Evolutionary conservation across 139 green algal genomes (phyloP).

Genomic region (Raphidocelis subcapitata): DNA sequence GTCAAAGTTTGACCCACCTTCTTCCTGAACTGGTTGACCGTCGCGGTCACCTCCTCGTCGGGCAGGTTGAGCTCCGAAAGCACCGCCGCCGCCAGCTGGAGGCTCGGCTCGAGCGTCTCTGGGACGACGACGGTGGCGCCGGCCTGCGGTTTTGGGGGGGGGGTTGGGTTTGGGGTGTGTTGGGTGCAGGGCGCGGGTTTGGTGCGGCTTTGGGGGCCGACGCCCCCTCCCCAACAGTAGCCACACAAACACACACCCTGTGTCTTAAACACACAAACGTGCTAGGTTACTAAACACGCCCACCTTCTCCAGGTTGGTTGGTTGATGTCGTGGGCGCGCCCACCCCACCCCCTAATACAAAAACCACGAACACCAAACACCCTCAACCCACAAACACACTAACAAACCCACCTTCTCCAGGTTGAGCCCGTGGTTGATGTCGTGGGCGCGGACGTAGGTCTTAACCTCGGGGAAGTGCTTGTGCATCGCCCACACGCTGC

Average conservation of each 20-base stretch:
- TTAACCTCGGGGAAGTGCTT: conserved; percentile 87
- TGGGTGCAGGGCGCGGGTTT: no score
- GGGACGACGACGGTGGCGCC: conserved; percentile 95
- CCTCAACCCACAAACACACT: conserved; percentile 13
- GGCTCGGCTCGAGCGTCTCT: conserved; percentile 93
- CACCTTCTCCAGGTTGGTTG: no score
- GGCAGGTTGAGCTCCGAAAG: conserved; percentile 82
- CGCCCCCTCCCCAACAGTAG: no score
- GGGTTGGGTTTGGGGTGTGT: no score
- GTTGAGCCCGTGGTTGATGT: conserved; percentile 92
- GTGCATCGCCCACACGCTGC: conserved; percentile 91
- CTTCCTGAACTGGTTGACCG: conserved; percentile 67
- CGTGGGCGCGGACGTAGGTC: conserved; percentile 96
- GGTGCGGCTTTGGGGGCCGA: no score
- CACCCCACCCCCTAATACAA: neutral
- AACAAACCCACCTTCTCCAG: no score
- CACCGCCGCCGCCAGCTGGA: conserved; percentile 94
- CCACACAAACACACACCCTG: no score
- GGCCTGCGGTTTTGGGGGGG: no score
- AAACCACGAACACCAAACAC: neutral
- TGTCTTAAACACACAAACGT: no score
- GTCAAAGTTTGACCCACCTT: conserved; percentile 64
- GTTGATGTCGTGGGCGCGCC: neutral
- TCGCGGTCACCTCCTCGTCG: conserved; percentile 71
- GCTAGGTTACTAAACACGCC: no score